Conservation (phyloP, 169 alveolate genomes). For the Cryptosporidium sp. region DNA sequence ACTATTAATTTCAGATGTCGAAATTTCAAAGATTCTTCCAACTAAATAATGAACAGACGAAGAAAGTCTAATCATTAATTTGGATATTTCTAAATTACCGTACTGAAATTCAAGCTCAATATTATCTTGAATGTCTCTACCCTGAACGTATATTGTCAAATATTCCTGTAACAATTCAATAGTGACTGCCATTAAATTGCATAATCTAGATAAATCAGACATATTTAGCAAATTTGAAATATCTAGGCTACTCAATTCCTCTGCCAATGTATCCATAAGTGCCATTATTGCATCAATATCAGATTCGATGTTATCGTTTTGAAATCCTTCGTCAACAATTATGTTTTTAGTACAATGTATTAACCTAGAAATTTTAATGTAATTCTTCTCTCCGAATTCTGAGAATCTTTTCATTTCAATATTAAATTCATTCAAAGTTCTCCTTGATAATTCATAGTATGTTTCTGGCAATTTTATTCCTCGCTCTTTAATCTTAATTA, state of each 20-base stretch:
- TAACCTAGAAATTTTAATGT: not conserved
- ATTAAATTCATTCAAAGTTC: not conserved
- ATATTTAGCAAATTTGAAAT: not conserved
- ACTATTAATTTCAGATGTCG: not conserved
- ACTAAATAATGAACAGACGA: constrained; percentile 40
- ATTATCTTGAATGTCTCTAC: constrained; percentile 9
- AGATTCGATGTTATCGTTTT: not conserved
- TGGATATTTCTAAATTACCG: constrained; percentile 6
- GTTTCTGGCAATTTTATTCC: not conserved
- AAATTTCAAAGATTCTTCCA: not conserved
- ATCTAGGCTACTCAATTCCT: not conserved
- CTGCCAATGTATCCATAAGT: not conserved
- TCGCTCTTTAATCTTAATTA: not conserved
- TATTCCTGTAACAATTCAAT: not conserved
- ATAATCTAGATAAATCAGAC: not conserved
- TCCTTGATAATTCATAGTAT: not conserved
- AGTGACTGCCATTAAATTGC: not conserved
- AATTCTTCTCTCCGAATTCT: not conserved
- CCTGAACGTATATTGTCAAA: not conserved
- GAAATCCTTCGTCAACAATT: not conserved
- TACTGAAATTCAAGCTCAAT: not conserved
- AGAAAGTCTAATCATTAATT: constrained; percentile 11
- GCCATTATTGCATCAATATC: not conserved
- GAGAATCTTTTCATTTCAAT: not conserved
- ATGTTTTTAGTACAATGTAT: not conserved